These are phyloP conservation scores for Volvariella volvacea DNA, from an alignment of 1,284 basidiomycete species.

Conservation along the genomic window DNA sequence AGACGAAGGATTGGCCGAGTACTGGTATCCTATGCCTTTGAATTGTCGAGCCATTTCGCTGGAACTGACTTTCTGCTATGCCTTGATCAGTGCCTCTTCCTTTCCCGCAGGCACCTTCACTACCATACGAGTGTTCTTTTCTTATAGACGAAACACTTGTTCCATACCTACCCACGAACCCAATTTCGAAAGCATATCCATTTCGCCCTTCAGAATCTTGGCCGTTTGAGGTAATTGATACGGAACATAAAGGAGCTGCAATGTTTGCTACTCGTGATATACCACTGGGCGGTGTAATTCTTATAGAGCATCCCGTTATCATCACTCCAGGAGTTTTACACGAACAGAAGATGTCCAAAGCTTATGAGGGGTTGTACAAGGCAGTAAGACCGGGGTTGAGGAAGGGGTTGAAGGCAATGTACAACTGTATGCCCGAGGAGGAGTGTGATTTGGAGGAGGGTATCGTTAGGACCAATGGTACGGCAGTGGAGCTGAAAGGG, in stretches of 20 bases:
- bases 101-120: neutral
- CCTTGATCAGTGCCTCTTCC: too few species aligned
- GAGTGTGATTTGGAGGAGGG: conserved; percentile 29
- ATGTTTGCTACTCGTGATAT: conserved; percentile 30
- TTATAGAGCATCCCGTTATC: conserved; percentile 30
- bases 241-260: conserved; percentile 26
- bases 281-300: conserved; percentile 24
- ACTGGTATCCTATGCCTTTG: too few species aligned
- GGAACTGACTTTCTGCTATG: too few species aligned
- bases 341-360: conserved; percentile 10
- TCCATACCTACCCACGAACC: conserved; percentile 4
- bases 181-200: neutral
- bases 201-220: conserved; percentile 10
- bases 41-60: too few species aligned
- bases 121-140: conserved; percentile 3
- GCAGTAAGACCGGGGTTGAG: conserved; percentile 16
- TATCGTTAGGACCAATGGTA: conserved; percentile 28
- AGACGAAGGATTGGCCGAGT: too few species aligned
- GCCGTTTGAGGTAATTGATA: conserved; percentile 19
- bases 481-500: conserved; percentile 20
- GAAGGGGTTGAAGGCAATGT: conserved; percentile 19
- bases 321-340: conserved; percentile 24
- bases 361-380: conserved; percentile 21
- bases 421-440: conserved; percentile 19
- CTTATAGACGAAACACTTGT: conserved; percentile 6